These are phyloP conservation scores for Pseudofabraea citricarpa DNA, from an alignment of 2,329 filamentous ascomycete genomes.

Conservation along the genomic window DNA sequence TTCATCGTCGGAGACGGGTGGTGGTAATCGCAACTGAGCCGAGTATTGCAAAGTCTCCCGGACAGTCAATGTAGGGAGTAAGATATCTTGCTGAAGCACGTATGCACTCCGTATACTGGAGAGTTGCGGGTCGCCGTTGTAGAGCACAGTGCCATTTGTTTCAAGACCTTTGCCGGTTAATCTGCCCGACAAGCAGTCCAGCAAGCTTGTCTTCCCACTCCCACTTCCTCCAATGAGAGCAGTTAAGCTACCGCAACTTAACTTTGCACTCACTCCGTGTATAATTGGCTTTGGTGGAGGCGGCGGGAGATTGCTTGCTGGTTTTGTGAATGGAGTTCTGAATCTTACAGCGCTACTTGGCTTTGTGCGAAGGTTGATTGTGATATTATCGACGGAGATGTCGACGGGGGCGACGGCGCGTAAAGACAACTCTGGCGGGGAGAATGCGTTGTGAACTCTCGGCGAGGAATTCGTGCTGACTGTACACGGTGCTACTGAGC, in stretches of 20 bases:
- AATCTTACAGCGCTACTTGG: background rate
- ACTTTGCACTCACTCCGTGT: conserved; percentile 38
- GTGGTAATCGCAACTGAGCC: conserved; percentile 61
- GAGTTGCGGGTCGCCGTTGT: background rate
- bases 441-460: no score
- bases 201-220: conserved; percentile 63
- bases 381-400: background rate
- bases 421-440: no score
- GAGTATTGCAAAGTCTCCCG: conserved; percentile 69
- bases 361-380: background rate
- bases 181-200: conserved; percentile 64
- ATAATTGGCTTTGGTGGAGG: background rate
- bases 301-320: background rate
- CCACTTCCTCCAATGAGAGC: conserved; percentile 70
- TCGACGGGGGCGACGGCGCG: background rate
- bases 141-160: background rate
- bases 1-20: conserved; percentile 46
- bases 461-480: no score
- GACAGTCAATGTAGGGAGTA: conserved; percentile 66
- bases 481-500: no score
- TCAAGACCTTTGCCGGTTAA: conserved; percentile 43
- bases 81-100: conserved; percentile 68
- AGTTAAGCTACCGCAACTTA: conserved; percentile 60
- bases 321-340: background rate
- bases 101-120: conserved; percentile 52